A percentile compares a stretch with the other conserved stretches of the same genome.
Evolutionary conservation across 202 grass and related monocot genomes (phyloP).

Genomic region (Bolboschoenoplectus hybrid): DNA sequence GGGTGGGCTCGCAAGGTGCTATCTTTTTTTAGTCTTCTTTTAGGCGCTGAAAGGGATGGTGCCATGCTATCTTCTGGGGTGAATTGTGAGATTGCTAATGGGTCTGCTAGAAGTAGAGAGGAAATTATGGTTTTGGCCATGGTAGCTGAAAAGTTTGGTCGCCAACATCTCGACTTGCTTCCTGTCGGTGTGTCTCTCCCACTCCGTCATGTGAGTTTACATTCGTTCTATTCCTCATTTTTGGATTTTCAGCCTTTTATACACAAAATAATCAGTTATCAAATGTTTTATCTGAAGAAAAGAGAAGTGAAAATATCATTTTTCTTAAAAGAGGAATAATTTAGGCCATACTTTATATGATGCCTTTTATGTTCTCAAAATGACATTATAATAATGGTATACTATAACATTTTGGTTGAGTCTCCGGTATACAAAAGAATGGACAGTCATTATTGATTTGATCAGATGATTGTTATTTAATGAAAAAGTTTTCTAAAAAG

Average conservation of each 20-base stretch:
- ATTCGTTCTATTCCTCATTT: not conserved
- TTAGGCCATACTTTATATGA: conserved; percentile 8
- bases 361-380: not conserved
- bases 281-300: conserved; percentile 28
- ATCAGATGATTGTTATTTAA: conserved; percentile 6
- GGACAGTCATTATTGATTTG: not conserved
- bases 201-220: conserved; percentile 78
- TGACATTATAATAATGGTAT: not conserved
- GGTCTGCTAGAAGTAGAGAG: conserved; percentile 71
- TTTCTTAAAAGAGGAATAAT: not conserved
- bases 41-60: conserved; percentile 84
- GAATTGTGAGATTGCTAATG: conserved; percentile 83
- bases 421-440: not conserved
- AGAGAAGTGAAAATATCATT: not conserved
- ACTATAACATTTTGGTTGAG: not conserved
- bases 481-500: not conserved
- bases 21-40: conserved; percentile 85
- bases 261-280: conserved; percentile 34
- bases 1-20: conserved; percentile 88
- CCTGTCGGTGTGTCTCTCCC: conserved; percentile 88
- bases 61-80: conserved; percentile 75
- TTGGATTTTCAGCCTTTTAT: conserved; percentile 36
- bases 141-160: conserved; percentile 91
- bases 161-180: conserved; percentile 79
- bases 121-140: conserved; percentile 86